Evolutionary conservation across 441 rosid species (phyloP).

Genomic region (Raphanus hybrid): DNA sequence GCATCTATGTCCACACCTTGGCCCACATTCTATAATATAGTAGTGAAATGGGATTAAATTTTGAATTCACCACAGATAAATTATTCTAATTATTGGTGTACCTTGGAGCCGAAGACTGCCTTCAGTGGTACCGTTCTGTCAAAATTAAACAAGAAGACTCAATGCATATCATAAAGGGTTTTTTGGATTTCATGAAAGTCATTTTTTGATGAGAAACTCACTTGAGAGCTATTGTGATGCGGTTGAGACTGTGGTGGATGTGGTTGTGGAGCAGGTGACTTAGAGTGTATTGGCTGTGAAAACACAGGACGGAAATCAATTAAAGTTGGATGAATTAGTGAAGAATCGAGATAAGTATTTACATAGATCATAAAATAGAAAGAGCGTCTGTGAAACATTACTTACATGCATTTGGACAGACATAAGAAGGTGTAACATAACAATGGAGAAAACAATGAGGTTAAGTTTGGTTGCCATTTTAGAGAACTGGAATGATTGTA

Average conservation of each 20-base stretch:
- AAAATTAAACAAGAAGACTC: conserved; percentile 24
- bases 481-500: conserved; percentile 6
- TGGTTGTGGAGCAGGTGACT: too few species aligned
- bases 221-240: conserved; percentile 31
- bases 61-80: neutral
- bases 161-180: conserved; percentile 1
- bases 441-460: conserved; percentile 33
- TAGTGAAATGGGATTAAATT: neutral
- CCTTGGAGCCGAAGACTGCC: conserved; percentile 85
- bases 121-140: conserved; percentile 64
- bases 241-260: neutral
- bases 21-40: conserved; percentile 55
- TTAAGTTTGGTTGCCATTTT: conserved; percentile 29
- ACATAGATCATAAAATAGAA: neutral
- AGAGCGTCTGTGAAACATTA: neutral
- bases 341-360: neutral
- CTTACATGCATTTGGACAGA: conserved; percentile 38
- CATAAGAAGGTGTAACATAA: conserved; percentile 29
- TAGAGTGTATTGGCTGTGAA: too few species aligned
- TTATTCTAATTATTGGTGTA: conserved; percentile 25
- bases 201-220: conserved; percentile 28
- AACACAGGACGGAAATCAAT: too few species aligned
- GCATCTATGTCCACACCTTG: conserved; percentile 64
- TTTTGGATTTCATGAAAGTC: neutral
- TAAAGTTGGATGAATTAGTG: too few species aligned